phyloP scores from a whole-genome alignment of 306 rosid species.

The Trichosanthes truncata region DNA sequence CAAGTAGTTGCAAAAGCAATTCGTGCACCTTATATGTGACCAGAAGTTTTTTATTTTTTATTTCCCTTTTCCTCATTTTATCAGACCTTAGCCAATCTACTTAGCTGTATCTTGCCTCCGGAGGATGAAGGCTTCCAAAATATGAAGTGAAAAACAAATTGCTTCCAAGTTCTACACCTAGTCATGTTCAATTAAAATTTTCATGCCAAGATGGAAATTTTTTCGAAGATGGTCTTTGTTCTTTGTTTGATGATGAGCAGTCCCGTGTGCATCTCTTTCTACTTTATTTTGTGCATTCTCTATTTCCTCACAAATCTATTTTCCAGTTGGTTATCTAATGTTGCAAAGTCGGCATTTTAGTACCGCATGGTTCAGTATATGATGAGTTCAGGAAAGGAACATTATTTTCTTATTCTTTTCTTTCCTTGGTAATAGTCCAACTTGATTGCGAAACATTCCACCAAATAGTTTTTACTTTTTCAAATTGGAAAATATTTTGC shows the following conservation, averaged over 20 bases:
- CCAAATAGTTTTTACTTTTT: neutral
- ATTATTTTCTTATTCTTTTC: neutral
- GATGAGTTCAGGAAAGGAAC: neutral
- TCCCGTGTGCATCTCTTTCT: neutral
- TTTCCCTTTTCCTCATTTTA: neutral
- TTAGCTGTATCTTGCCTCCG: neutral
- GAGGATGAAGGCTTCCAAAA: neutral
- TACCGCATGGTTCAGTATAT: neutral
- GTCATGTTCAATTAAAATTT: neutral
- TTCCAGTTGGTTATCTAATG: neutral
- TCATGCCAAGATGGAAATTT: too few species aligned
- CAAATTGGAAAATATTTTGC: neutral
- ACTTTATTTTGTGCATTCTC: neutral
- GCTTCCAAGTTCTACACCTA: neutral
- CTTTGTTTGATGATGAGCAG: too few species aligned
- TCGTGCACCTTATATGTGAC: neutral
- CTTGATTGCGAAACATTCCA: neutral
- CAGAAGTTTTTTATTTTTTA: neutral
- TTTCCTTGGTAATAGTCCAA: neutral
- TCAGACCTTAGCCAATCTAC: neutral
- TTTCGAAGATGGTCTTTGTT: too few species aligned
- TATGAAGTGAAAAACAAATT: neutral
- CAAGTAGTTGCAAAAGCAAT: neutral
- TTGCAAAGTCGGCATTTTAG: neutral
- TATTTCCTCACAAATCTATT: neutral